Percentiles rank a stretch among this genome's conserved stretches.
phyloP scores from a whole-genome alignment of 208 protist species.

The Blastocrithidia nonstop region DNA sequence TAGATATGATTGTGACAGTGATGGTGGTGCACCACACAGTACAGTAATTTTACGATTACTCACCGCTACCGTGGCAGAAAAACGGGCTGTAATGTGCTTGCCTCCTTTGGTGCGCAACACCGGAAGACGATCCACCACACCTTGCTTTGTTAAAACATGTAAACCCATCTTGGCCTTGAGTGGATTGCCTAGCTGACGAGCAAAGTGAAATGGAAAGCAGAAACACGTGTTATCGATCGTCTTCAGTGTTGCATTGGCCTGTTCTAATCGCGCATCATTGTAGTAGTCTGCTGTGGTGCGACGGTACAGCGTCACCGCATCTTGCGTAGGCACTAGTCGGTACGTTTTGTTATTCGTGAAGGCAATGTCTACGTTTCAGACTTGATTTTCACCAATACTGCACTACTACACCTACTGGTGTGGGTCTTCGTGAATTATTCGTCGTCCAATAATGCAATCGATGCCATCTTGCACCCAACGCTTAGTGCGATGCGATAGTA shows the following conservation, averaged over 20 bases:
- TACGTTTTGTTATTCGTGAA: slow-evolving; percentile 56
- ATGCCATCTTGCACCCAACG: slow-evolving; percentile 94
- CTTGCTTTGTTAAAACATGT: slow-evolving; percentile 32
- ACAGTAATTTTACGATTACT: slow-evolving; percentile 52
- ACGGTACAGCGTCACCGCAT: slow-evolving; percentile 40
- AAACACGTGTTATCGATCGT: slow-evolving; percentile 48
- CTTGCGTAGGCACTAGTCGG: slow-evolving; percentile 21
- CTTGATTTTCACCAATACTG: slow-evolving; percentile 44
- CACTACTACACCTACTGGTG: slow-evolving; percentile 89
- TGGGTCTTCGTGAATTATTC: slow-evolving; percentile 29
- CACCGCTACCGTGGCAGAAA: slow-evolving; percentile 65
- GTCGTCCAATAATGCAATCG: slow-evolving; percentile 89
- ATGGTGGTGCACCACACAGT: slow-evolving; percentile 53
- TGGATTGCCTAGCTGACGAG: slow-evolving; percentile 31
- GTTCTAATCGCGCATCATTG: slow-evolving; percentile 36
- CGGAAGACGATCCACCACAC: slow-evolving; percentile 45
- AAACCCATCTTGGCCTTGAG: slow-evolving; percentile 51
- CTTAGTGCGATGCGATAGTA: slow-evolving; percentile 94
- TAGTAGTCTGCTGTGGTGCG: slow-evolving; percentile 43
- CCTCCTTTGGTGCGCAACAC: slow-evolving; percentile 35
- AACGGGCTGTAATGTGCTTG: slow-evolving; percentile 48
- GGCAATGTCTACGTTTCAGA: slow-evolving; percentile 82
- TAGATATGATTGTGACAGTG: slow-evolving; percentile 11
- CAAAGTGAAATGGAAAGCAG: slow-evolving; percentile 75
- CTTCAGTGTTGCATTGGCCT: slow-evolving; percentile 29